Conservation (phyloP, 1,284 basidiomycete species). For the Microbotryomycetes sp. region DNA sequence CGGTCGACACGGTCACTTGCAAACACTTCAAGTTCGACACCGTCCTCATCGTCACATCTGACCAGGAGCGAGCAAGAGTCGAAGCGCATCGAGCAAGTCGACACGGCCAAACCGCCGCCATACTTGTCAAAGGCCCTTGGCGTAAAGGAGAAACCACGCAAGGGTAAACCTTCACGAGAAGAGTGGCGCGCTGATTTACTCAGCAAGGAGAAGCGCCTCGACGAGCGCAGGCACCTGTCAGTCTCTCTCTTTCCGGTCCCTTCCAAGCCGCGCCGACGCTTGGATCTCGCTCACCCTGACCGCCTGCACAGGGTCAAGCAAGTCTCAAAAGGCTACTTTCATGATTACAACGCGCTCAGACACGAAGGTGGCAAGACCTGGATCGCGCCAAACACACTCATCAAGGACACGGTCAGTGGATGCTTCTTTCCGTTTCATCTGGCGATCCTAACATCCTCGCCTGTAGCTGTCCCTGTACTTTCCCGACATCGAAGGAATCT, state of each 20-base stretch:
- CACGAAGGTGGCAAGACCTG: constrained; percentile 88
- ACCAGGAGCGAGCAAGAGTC: constrained; percentile 17
- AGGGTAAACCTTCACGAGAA: constrained; percentile 52
- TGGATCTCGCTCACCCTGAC: not conserved
- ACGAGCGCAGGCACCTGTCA: constrained; percentile 69
- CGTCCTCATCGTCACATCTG: constrained; percentile 3
- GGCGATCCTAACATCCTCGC: not conserved
- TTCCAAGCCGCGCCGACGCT: constrained; percentile 2
- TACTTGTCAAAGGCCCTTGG: constrained; percentile 67
- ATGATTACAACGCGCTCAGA: constrained; percentile 74
- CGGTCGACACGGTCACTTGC: no score
- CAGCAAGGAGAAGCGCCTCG: constrained; percentile 61
- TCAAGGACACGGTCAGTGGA: constrained; percentile 72
- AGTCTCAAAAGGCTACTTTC: constrained; percentile 80
- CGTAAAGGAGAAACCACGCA: constrained; percentile 54
- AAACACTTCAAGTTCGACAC: not conserved
- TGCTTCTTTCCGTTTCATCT: constrained; percentile 3
- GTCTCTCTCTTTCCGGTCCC: constrained; percentile 2
- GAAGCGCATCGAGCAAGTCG: constrained; percentile 19
- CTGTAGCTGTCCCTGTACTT: constrained; percentile 60
- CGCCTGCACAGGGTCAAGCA: constrained; percentile 61
- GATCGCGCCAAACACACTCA: constrained; percentile 81
- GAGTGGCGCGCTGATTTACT: constrained; percentile 63
- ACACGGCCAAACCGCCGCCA: constrained; percentile 42
- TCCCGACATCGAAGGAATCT: constrained; percentile 74